Evolutionary conservation across 805 yeast genomes (phyloP).

Genomic region (Candida chilensis): DNA sequence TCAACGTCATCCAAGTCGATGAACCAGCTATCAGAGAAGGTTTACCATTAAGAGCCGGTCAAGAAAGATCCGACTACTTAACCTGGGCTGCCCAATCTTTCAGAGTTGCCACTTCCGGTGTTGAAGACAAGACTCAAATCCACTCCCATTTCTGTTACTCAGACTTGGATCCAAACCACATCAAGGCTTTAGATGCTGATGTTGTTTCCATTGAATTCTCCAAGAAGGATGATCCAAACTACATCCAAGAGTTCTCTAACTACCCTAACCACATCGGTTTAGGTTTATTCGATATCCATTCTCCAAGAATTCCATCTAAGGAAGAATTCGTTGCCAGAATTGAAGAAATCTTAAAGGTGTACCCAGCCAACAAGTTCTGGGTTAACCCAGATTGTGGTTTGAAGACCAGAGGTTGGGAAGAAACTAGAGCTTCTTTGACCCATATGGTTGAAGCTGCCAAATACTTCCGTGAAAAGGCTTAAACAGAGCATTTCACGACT

Average conservation of each 20-base stretch:
- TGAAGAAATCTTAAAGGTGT: constrained; percentile 88
- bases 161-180: constrained; percentile 98
- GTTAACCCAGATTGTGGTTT: constrained; percentile 99
- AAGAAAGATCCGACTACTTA: constrained; percentile 93
- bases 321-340: constrained; percentile 94
- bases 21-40: constrained; percentile 99
- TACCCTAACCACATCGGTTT: constrained; percentile 99
- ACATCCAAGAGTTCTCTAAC: constrained; percentile 94
- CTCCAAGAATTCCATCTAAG: constrained; percentile 98
- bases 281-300: constrained; percentile 98
- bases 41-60: constrained; percentile 97
- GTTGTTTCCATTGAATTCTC: constrained; percentile 99
- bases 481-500: neutral
- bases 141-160: constrained; percentile 99
- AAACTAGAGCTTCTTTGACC: constrained; percentile 88
- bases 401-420: constrained; percentile 99
- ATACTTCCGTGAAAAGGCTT: constrained; percentile 50
- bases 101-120: constrained; percentile 99
- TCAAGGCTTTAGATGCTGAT: constrained; percentile 99
- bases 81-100: constrained; percentile 99
- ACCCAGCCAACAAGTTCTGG: constrained; percentile 99
- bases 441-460: constrained; percentile 99
- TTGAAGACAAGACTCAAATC: constrained; percentile 88
- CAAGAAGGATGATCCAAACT: constrained; percentile 98
- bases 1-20: constrained; percentile 96